Base-by-base conservation (phyloP, 768 basidiomycete genomes). In the Tulasnella sp. region DNA sequence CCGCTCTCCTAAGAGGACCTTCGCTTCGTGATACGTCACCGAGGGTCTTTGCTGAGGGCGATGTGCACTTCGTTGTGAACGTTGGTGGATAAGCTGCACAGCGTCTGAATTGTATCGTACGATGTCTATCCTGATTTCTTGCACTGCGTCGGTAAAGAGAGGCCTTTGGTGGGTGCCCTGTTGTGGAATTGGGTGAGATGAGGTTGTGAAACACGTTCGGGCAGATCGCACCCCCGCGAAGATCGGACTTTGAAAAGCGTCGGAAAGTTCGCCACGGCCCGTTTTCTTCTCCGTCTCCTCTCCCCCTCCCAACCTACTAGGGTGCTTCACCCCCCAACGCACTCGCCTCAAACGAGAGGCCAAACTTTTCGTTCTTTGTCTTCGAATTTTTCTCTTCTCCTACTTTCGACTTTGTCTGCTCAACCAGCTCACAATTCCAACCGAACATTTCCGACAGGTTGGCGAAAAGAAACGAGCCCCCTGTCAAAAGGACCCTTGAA, bases 401-500 rank as follows among this genome's bases (percentile, higher is more conserved):
- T 52, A n/a, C n/a, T 52, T 52, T 52, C 47, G 47, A 9, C 47
- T n/a, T 22, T 22, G 19, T 52, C 47, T 52, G 26, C 47, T 8
- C 40, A 16, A n/a, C 40, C 40, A 40, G 8, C 40, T 40, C 47
- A 52, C n/a, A 19, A 52, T 11, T 9, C 26, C 47, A 16, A 52
- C 47, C n/a, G 4, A 26, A 19, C 47, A 26, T 26, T 32, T 22
- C 64, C n/a, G 34, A 65, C 44, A 7, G 6, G 22, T 16, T 65
- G 35, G 39, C 64, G 64, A 65, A 65, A 65, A 65, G 39, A 32
- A 36, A 40, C 34, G 35, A 26, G 7, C 34, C 64, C 39, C 64
- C 64, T 65, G 64, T 65, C 67, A 68, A 41, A 67, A 68, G 32
- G 67, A 40, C 42, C 36, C 36, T 47, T 68, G 67, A 32, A 68